Percentiles rank a stretch among this genome's conserved stretches.
Conservation (phyloP, 1,284 basidiomycete genomes). For the Sporisorium graminicola region DNA sequence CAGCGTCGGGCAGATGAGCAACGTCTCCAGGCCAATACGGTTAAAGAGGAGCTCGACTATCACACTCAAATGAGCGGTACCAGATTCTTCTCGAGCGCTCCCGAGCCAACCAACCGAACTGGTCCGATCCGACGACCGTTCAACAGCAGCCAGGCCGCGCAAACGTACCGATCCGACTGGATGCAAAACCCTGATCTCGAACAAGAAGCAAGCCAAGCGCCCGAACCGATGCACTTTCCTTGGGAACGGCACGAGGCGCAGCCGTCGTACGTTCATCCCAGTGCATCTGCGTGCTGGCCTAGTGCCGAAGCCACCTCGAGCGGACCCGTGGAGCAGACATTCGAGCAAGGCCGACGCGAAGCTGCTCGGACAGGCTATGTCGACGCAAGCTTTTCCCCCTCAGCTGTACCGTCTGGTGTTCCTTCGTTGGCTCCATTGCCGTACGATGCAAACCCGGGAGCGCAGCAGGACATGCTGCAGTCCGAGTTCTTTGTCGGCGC, state of each 20-base stretch:
- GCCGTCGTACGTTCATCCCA: not conserved
- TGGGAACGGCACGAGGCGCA: slow-evolving; percentile 24
- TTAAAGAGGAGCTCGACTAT: slow-evolving; percentile 17
- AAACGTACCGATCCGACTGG: slow-evolving; percentile 10
- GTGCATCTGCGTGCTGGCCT: slow-evolving; percentile 1
- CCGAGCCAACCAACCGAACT: not conserved
- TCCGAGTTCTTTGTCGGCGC: slow-evolving; percentile 35
- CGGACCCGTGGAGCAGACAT: not conserved
- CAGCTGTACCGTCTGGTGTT: slow-evolving; percentile 3
- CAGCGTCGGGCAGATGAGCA: slow-evolving; percentile 10
- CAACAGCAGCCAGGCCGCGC: not conserved
- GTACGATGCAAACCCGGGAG: not conserved
- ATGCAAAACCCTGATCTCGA: not conserved
- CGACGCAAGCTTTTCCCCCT: not conserved
- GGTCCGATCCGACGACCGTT: not conserved
- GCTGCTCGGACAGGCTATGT: not conserved
- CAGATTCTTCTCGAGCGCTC: not conserved
- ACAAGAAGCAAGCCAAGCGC: not conserved
- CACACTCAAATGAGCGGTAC: not conserved
- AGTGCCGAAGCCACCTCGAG: not conserved
- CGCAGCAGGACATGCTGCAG: slow-evolving; percentile 17
- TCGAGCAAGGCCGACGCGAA: slow-evolving; percentile 8
- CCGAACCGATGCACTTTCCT: not conserved
- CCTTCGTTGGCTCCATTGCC: not conserved
- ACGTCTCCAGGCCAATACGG: too few species aligned